Evolutionary conservation across 1,139 yeast genomes (phyloP), one percentile per base, ranked within the genome.

Genomic region (Saccharomyces pastorianus): DNA sequence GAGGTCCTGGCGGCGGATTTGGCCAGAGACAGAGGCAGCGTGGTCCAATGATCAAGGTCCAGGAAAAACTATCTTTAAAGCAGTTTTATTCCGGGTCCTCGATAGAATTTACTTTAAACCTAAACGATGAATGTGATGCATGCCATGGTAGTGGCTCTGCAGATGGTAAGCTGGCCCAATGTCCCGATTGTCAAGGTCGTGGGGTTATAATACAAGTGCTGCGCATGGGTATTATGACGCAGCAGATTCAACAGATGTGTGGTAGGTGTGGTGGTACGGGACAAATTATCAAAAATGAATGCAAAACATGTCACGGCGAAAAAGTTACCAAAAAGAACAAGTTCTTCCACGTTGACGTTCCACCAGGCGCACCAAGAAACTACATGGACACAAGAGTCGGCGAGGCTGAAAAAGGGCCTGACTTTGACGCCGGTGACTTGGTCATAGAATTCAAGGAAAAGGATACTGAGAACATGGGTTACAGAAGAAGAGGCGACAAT

Each of bases 191-290:
- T 73, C 71, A 75, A 13, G 99, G 99, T 1, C 73, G 74, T 25
- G 99, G 99, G 31, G 74, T 84, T 42, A 72, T 81, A 41, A 69
- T 83, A n/a, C 79, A 85, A 54, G 78, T 82, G 53, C 77, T 86
- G 59, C 96, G 90, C 69, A 71, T 93, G 59, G 97, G 89, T 0
- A 96, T 95, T 8, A 88, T 93, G 89, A 75, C 88, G 58, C 98
- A 91, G 70, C 88, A 86, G 59, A 78, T 90, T 62, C 91, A 88
- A 66, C 79, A 83, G 52, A 77, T 77, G 13, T 93, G 99, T 76
- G 90, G 86, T 56, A 74, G 73, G 54, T 93, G 99, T 75, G 73
- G 76, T 17, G 99, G 99, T 41, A 74, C 76, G 52, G 99, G 99
- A 9, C 75, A 80, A 54, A 72, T 76, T 11, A 84, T 89, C 50